Percentiles rank a stretch among this genome's conserved stretches.
phyloP scores from a whole-genome alignment of 176 grass and related monocot species.

The Musa troglodytarum region DNA sequence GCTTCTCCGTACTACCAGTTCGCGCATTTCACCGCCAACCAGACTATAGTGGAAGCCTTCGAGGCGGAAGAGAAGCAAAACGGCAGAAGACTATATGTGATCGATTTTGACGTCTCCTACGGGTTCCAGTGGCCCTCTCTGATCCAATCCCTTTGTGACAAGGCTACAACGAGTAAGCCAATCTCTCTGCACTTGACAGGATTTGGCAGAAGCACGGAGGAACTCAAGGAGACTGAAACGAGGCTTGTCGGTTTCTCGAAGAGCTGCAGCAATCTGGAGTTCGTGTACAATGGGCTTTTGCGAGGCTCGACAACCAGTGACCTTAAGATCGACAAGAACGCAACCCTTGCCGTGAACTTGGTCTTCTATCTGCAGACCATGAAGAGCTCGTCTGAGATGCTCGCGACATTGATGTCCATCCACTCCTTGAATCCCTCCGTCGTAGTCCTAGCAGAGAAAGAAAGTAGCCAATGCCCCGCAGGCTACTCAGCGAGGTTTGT shows the following conservation, averaged over 20 bases:
- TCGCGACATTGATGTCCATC: constrained; percentile 31
- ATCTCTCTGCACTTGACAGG: constrained; percentile 57
- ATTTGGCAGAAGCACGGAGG: constrained; percentile 33
- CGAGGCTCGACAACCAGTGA: constrained; percentile 2
- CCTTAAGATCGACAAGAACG: constrained; percentile 9
- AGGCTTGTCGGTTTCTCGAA: constrained; percentile 45
- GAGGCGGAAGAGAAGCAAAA: too few species aligned
- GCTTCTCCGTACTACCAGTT: constrained; percentile 60
- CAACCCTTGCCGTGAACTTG: constrained; percentile 40
- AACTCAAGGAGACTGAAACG: constrained; percentile 46
- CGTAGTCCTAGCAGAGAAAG: constrained; percentile 50
- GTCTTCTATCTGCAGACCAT: constrained; percentile 35
- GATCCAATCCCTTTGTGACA: constrained; percentile 65
- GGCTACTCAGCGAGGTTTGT: constrained; percentile 20
- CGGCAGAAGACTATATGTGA: too few species aligned
- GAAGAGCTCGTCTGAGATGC: constrained; percentile 23
- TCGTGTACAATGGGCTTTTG: constrained; percentile 60
- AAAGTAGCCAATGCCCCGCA: constrained; percentile 2
- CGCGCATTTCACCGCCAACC: constrained; percentile 89
- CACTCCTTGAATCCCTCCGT: constrained; percentile 42
- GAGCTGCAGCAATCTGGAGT: constrained; percentile 39
- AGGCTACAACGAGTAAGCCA: constrained; percentile 17
- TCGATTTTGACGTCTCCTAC: too few species aligned
- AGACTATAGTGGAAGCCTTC: too few species aligned
- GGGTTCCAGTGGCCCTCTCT: constrained; percentile 36